phyloP scores from a whole-genome alignment of 257 asterid species.

The Capsicum pubescens region DNA sequence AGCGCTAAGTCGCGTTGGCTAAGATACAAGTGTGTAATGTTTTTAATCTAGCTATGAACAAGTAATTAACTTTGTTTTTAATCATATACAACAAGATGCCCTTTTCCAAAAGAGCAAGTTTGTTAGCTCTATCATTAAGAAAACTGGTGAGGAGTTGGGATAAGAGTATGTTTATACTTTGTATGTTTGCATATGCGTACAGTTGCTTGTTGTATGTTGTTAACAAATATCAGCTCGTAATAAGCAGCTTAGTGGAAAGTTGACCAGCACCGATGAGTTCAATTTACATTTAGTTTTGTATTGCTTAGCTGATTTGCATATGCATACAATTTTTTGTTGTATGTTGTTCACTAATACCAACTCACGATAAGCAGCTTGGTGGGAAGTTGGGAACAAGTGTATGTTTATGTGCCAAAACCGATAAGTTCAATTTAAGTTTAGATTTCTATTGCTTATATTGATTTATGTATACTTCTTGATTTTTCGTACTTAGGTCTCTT shows the following conservation, averaged over 20 bases:
- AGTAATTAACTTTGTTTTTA: no score
- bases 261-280: neutral
- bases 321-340: conserved; percentile 4
- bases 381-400: no score
- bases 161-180: neutral
- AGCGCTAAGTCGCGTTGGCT: neutral
- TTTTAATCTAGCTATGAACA: no score
- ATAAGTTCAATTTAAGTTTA: neutral
- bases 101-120: neutral
- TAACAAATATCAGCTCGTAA: no score
- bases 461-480: neutral
- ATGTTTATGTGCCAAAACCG: no score
- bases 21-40: neutral
- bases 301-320: neutral
- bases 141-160: neutral
- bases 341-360: neutral
- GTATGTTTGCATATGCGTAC: neutral
- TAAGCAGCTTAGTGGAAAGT: neutral
- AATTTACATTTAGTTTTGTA: neutral
- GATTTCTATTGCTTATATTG: neutral
- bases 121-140: neutral
- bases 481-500: no score
- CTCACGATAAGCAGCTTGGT: no score
- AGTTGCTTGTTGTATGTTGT: neutral
- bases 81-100: no score